Conservation (phyloP, 2,329 filamentous ascomycete genomes). For the Pochonia chlamydosporia region DNA sequence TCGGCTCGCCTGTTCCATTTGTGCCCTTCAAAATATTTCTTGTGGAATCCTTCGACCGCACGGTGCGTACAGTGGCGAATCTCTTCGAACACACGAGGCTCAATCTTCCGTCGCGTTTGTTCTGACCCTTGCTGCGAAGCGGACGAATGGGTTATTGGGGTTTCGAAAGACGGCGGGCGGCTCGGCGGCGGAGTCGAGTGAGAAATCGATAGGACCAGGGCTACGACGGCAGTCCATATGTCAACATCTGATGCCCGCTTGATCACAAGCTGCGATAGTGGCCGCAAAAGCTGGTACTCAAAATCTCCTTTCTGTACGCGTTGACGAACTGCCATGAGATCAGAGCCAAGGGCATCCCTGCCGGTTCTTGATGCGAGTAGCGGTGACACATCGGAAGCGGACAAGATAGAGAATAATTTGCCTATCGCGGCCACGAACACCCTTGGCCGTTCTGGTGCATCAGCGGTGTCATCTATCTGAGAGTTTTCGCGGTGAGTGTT, state of each 20-base stretch:
- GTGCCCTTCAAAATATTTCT: slow-evolving; percentile 3
- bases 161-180: not conserved
- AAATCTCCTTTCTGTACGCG: too few relatives aligned
- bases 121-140: slow-evolving; percentile 8
- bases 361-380: too few relatives aligned
- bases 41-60: not conserved
- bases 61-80: slow-evolving; percentile 5
- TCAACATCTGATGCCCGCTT: not conserved
- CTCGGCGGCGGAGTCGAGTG: too few relatives aligned
- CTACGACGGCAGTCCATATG: not conserved
- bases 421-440: not conserved
- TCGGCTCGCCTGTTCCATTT: slow-evolving; percentile 1
- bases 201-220: too few relatives aligned
- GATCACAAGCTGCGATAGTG: too few relatives aligned
- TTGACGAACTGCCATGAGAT: too few relatives aligned
- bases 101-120: slow-evolving; percentile 1
- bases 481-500: not conserved
- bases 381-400: too few relatives aligned
- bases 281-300: too few relatives aligned
- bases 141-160: slow-evolving; percentile 8
- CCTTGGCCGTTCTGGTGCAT: not conserved
- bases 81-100: slow-evolving; percentile 6
- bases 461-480: not conserved
- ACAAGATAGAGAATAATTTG: not conserved
- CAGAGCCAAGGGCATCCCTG: too few relatives aligned